Evolutionary conservation across 208 protist genomes (phyloP).

Genomic region (Angomonas ambiguus): DNA sequence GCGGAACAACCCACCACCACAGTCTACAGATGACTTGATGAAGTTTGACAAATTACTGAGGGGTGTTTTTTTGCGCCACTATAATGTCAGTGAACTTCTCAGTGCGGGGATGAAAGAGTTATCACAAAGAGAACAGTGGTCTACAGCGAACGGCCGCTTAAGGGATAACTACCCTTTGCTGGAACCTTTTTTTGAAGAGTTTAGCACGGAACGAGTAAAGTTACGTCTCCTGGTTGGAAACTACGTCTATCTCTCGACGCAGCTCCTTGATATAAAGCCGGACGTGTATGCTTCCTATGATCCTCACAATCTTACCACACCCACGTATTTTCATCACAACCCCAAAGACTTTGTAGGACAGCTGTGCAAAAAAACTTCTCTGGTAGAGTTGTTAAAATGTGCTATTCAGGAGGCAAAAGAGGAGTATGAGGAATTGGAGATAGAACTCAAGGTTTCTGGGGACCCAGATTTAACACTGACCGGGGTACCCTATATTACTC

Average conservation of each 20-base stretch:
- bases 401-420: constrained; percentile 26
- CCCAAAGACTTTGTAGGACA: constrained; percentile 50
- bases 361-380: constrained; percentile 58
- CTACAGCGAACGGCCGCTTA: constrained; percentile 27
- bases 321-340: constrained; percentile 49
- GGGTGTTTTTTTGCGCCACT: constrained; percentile 59
- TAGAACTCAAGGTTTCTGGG: constrained; percentile 45
- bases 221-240: constrained; percentile 66
- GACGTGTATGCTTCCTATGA: constrained; percentile 24
- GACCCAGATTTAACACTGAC: constrained; percentile 39
- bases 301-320: constrained; percentile 31
- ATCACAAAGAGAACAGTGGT: constrained; percentile 51
- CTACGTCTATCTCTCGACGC: constrained; percentile 67
- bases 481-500: constrained; percentile 61
- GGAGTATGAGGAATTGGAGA: constrained; percentile 43
- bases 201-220: constrained; percentile 45
- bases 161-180: constrained; percentile 33
- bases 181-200: constrained; percentile 49
- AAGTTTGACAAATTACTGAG: constrained; percentile 56
- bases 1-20: constrained; percentile 31
- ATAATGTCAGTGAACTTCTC: constrained; percentile 50
- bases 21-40: constrained; percentile 21
- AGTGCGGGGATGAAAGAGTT: constrained; percentile 50
- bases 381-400: constrained; percentile 38
- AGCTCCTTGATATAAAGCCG: constrained; percentile 39